Evolutionary conservation across 2,329 filamentous ascomycete species (phyloP), one percentile per base, ranked within the genome.

Genomic region (Xylaria sp.): DNA sequence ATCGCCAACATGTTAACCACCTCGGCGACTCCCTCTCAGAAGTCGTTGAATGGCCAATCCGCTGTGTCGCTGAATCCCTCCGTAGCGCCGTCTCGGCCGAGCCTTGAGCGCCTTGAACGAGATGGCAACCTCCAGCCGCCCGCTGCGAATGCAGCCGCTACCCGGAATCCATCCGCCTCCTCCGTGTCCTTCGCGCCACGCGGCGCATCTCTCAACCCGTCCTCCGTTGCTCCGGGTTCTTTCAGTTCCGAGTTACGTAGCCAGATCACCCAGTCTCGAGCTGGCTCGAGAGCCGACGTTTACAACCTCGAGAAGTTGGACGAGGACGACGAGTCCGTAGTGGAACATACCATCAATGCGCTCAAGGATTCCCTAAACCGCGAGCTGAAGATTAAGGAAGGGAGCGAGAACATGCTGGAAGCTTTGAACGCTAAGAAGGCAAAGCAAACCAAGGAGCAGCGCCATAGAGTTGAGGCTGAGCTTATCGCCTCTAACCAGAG

Each of bases 351-450:
- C 50, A 89, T 97, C 76, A 88, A 90, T 25, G 85, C 89, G 61
- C 87, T 98, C 71, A 91, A 92, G 76, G 94, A 98, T 75, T 89
- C 91, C 77, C 91, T 99, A 72, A 95, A 94, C 74, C 95, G 97
- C 77, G 97, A 99, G 83, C 91, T 94, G 83, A 98, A 98, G 85
- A 98, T 99, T 79, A 98, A 97, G 81, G 92, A 95, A 76, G 96
- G 96, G 23, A 98, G 95, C 67, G 96, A 99, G 84, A 99, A 99
- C 79, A 91, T 99, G 88, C 86, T 99, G 48, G 96, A 99, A 83
- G 96, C 96, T 13, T 84, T 99, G 73, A 94, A 98, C 80, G 88
- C 90, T 54, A 99, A 99, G 82, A 98, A 97, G 80, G 92, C 93
- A 55, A 99, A 98, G 82, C 95, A 98, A 80, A 92, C 92, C 72